Base-by-base conservation (phyloP, 768 basidiomycete genomes). In the Termitomyces heimii region DNA sequence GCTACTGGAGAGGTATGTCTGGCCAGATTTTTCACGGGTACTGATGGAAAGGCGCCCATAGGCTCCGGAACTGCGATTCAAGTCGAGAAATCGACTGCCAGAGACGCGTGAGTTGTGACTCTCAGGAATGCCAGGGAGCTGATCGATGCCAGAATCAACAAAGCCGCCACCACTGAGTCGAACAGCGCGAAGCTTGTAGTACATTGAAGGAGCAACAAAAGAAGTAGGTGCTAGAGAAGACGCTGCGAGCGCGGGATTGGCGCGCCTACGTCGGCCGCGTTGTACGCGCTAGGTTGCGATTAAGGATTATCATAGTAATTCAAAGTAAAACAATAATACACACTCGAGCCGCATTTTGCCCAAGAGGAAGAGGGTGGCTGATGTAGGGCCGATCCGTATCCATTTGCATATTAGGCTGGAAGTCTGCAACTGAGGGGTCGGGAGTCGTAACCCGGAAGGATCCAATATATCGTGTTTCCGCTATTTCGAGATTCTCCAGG, bases 141-240 rank as follows among this genome's bases (percentile, higher is more conserved):
- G 69, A 59, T 71, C 75, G 28, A 69, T 63, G 16, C 64, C 75
- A 4, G 75, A 71, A 59, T 81, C 79, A 12, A 77, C 74, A 54
- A 84, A 81, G 34, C 79, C 74, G 5, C 85, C 85, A 22, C 81
- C 83, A 54, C 74, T 84, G 26, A 90, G 75, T 52, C 75, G 77
- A 4, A 88, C 75, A 26, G 78, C 74, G 24, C 84, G 79, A 32
- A 92, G 78, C 65, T 86, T 85, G 73, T 92, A 92, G 67, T 87
- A 92, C 54, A 85, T 82, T 6, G 86, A 88, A 7, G 89, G 89
- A 5, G 87, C 88, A 9, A 91, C 83, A 64, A 90, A 92, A 5
- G 87, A 86, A 18, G 85, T 85, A 4, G 89, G 89, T 1, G 86
- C 79, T 16, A 86, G 78, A n/a, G 85, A 86, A 6, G 85, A 85